Base-by-base conservation (phyloP, 2,329 filamentous ascomycete genomes). In the Pseudogymnoascus sp. region DNA sequence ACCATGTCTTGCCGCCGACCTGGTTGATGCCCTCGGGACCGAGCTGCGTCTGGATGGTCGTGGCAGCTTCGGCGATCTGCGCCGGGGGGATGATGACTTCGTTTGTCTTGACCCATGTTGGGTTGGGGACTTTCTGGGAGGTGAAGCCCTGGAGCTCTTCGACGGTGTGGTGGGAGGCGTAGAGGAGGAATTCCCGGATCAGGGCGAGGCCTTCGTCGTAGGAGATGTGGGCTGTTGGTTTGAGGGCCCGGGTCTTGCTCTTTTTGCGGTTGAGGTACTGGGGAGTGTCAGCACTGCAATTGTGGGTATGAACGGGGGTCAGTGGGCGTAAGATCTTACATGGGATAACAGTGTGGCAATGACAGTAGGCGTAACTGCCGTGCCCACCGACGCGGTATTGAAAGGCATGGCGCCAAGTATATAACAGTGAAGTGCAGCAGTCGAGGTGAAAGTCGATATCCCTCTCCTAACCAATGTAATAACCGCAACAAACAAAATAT, bases 61-160 rank as follows among this genome's bases (percentile, higher is more conserved):
- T 78, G 0, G 92, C 92, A 0, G 93, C 84, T 46, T 82, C 80
- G 1, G 78, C 76, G 23, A 96, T 77, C 64, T 86, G 82, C n/a
- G 84, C 78, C 0, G 84, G 77, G 0, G 88, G 78, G 59, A 97
- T 87, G 9, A 78, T 67, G 38, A 88, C 80, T 60, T 87, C 82
- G 62, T 96, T 87, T 4, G 89, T 86, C 69, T 88, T 90, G 63
- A 97, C 87, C 93, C 93, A 97, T 69, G 86, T 84, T 1, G 95
- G 93, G 64, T 88, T 86, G 0, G 93, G 95, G 2, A 97, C 93
- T 87, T 90, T 92, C 80, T 97, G 93, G 13, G 85, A 80, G 0
- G 93, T 97, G 74, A 97, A 97, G 3, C 87, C 86, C 72, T 99
- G 95, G 31, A 97, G 77, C 67, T 97, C 92, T 76, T 99, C 95